Evolutionary conservation across 176 grass and related monocot genomes (phyloP).

Genomic region (Paspalum vaginatum): DNA sequence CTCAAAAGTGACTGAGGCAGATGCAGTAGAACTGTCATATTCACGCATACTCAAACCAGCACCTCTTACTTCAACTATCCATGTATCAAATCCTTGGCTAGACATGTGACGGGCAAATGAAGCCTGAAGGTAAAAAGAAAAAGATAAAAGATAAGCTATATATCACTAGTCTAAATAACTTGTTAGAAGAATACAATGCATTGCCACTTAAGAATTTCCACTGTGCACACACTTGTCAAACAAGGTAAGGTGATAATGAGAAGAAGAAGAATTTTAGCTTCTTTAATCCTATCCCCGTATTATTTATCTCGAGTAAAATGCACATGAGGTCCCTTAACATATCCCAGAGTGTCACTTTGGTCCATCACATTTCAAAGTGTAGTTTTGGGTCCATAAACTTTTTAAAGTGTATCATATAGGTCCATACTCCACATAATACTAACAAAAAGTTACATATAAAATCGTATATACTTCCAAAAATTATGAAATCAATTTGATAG

Average conservation of each 20-base stretch:
- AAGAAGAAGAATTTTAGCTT: neutral
- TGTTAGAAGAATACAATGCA: constrained; percentile 14
- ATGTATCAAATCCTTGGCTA: constrained; percentile 83
- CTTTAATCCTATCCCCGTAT: neutral
- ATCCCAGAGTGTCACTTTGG: too few species aligned
- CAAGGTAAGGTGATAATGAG: neutral
- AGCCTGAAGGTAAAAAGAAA: constrained; percentile 49
- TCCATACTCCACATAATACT: too few species aligned
- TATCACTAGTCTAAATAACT: neutral
- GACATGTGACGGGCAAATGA: constrained; percentile 88
- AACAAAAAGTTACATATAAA: too few species aligned
- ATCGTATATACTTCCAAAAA: too few species aligned
- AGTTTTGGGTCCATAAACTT: too few species aligned
- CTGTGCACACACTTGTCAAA: neutral
- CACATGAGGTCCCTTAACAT: too few species aligned
- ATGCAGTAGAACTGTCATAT: constrained; percentile 7
- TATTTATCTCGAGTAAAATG: neutral
- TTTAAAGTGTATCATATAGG: too few species aligned
- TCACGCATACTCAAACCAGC: constrained; percentile 66
- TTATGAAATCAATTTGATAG: too few species aligned
- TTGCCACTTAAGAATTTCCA: neutral
- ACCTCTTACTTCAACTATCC: constrained; percentile 84
- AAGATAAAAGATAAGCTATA: constrained; percentile 18
- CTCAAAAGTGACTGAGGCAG: neutral
- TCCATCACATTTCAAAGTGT: too few species aligned